A percentile compares a stretch with the other conserved stretches of the same genome.
Conservation (phyloP, 441 rosid species). For the Corymbia citriodora region DNA sequence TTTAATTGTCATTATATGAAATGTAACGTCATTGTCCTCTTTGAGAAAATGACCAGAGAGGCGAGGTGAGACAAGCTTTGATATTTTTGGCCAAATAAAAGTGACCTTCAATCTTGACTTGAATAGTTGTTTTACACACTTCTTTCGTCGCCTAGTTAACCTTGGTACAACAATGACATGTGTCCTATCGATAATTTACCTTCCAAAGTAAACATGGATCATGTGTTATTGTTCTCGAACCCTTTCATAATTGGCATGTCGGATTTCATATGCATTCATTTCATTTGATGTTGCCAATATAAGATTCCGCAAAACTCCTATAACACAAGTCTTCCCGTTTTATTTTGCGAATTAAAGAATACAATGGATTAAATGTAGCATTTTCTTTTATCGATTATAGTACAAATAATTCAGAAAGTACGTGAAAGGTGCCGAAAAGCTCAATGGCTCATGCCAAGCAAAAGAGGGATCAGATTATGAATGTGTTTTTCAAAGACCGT, state of each 20-base stretch:
- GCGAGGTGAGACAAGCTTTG: neutral
- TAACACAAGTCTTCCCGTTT: neutral
- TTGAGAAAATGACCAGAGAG: neutral
- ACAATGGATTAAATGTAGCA: neutral
- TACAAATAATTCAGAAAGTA: neutral
- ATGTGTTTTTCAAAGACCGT: no score
- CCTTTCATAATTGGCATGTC: rapidly evolving
- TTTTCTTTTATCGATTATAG: neutral
- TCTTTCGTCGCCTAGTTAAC: neutral
- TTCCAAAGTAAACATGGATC: neutral
- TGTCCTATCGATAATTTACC: neutral
- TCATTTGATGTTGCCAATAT: neutral
- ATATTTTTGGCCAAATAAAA: neutral
- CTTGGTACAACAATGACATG: neutral
- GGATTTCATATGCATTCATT: rapidly evolving
- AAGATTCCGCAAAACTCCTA: neutral
- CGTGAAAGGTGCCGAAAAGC: neutral
- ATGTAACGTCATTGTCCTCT: neutral
- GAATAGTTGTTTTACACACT: neutral
- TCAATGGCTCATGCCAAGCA: neutral
- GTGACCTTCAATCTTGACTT: neutral
- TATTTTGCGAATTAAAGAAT: neutral
- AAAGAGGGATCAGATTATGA: neutral
- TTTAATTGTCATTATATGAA: neutral
- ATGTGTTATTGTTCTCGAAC: neutral